Conservation (phyloP, 495 filamentous ascomycete species). For the Immersiella caudata region DNA sequence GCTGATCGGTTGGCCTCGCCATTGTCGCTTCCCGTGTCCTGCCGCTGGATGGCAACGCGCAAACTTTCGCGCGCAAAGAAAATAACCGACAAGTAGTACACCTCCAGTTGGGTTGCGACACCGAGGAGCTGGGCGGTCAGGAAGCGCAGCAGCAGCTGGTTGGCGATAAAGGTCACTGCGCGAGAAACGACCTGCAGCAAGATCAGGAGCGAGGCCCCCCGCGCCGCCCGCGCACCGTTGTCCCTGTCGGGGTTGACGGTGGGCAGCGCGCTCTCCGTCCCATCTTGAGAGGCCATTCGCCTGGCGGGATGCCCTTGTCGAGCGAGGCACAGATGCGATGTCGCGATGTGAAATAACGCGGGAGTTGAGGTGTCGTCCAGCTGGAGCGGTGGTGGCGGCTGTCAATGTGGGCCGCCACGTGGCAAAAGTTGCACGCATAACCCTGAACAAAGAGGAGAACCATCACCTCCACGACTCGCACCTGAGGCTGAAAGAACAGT, state of each 20-base stretch:
- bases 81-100: slow-evolving; percentile 83
- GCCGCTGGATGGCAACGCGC: slow-evolving; percentile 81
- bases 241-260: not conserved
- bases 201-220: slow-evolving; percentile 82
- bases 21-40: slow-evolving; percentile 42
- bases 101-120: slow-evolving; percentile 83
- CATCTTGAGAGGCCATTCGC: slow-evolving; percentile 9
- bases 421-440: slow-evolving; percentile 8
- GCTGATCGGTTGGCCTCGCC: slow-evolving; percentile 22
- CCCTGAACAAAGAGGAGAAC: not conserved
- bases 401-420: not conserved
- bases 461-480: not conserved
- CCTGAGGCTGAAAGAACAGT: no score
- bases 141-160: slow-evolving; percentile 85
- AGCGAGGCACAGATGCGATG: not conserved
- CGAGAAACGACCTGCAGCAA: slow-evolving; percentile 82
- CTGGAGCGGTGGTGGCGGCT: not conserved
- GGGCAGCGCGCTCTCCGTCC: not conserved
- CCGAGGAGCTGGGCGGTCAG: slow-evolving; percentile 83
- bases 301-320: not conserved
- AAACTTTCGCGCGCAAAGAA: slow-evolving; percentile 92
- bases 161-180: slow-evolving; percentile 83
- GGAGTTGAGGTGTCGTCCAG: not conserved
- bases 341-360: not conserved
- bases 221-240: slow-evolving; percentile 37